Evolutionary conservation across 805 yeast genomes (phyloP).

Genomic region (Pichia heedii): DNA sequence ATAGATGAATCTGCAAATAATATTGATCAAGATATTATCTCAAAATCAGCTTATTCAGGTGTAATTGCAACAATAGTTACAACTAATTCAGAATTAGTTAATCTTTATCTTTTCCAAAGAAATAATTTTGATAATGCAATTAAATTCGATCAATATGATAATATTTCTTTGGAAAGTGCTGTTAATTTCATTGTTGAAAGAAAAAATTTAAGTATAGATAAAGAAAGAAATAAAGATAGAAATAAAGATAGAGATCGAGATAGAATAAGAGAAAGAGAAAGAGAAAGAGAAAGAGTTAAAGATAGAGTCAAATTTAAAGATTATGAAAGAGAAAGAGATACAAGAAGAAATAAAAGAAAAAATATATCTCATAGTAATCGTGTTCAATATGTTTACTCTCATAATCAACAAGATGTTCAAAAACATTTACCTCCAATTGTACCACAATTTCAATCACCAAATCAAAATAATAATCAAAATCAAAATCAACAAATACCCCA

Average conservation of each 20-base stretch:
- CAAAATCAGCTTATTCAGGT: conserved; percentile 76
- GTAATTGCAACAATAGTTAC: conserved; percentile 62
- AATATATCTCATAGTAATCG: neutral
- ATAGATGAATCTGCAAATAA: conserved; percentile 22
- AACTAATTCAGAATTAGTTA: conserved; percentile 40
- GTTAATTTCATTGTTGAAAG: conserved; percentile 41
- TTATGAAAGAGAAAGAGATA: conserved; percentile 8
- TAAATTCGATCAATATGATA: conserved; percentile 74
- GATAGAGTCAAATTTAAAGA: too few relatives aligned
- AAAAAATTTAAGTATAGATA: conserved; percentile 19
- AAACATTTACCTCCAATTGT: conserved; percentile 9
- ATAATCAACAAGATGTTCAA: conserved; percentile 8
- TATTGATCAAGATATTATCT: conserved; percentile 39
- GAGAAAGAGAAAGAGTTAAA: conserved; percentile 4
- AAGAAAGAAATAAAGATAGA: neutral
- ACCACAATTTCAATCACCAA: conserved; percentile 1
- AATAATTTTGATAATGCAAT: conserved; percentile 58
- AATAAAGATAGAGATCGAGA: conserved; percentile 1
- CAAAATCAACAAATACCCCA: conserved; percentile 3
- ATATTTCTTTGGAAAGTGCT: conserved; percentile 59
- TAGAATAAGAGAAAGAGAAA: conserved; percentile 3
- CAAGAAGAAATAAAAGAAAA: conserved; percentile 4
- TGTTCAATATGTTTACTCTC: conserved; percentile 2
- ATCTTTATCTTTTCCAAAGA: conserved; percentile 64
- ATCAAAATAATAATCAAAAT: neutral